These are phyloP conservation scores for Monosporascus sp. DNA, from an alignment of 2,329 filamentous ascomycete genomes.

Conservation along the genomic window DNA sequence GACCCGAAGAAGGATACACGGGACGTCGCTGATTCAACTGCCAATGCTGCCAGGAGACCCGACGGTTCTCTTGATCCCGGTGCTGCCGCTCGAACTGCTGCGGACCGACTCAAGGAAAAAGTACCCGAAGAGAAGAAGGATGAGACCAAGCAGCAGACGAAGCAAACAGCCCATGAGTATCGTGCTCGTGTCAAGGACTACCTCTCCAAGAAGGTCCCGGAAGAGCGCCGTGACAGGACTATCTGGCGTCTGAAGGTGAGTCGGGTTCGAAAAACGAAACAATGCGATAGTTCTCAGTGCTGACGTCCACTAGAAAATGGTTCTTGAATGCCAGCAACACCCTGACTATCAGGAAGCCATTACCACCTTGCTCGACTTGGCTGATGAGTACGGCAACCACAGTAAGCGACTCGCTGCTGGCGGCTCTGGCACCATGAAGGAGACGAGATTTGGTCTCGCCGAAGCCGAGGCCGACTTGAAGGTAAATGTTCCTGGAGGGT, in stretches of 20 bases:
- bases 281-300: constrained; percentile 60
- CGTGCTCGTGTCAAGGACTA: constrained; percentile 58
- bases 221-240: constrained; percentile 87
- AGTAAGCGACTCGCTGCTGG: constrained; percentile 60
- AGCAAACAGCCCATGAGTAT: constrained; percentile 35
- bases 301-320: constrained; percentile 67
- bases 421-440: constrained; percentile 63
- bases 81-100: constrained; percentile 19
- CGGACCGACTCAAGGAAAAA: constrained; percentile 56
- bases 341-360: constrained; percentile 91
- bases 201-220: constrained; percentile 77
- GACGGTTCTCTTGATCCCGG: constrained; percentile 18
- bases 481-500: constrained; percentile 32
- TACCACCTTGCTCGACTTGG: constrained; percentile 75
- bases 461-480: constrained; percentile 75
- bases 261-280: background rate
- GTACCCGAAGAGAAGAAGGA: constrained; percentile 57
- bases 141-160: constrained; percentile 42
- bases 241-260: constrained; percentile 73
- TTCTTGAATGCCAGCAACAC: constrained; percentile 93
- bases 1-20: constrained; percentile 52
- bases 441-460: constrained; percentile 62
- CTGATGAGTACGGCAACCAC: constrained; percentile 79
- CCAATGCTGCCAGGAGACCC: constrained; percentile 33
- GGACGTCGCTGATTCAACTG: constrained; percentile 48